phyloP scores from a whole-genome alignment of 2,329 filamentous ascomycete genomes.

The Pezicula rhizophila region DNA sequence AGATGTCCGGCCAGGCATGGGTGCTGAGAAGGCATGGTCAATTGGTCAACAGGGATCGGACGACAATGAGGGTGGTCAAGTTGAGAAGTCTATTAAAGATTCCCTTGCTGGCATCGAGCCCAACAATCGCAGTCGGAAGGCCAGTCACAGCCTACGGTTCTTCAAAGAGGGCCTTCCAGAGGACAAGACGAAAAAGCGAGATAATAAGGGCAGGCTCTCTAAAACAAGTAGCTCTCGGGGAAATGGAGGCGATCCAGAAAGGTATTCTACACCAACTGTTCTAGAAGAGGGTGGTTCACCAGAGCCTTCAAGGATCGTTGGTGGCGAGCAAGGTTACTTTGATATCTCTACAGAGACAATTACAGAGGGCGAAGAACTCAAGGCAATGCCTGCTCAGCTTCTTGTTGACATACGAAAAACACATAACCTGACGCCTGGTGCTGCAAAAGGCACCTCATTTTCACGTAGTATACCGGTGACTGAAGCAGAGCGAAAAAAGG shows the following conservation, averaged over 20 bases:
- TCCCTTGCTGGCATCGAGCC: conserved; percentile 55
- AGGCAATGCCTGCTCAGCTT: conserved; percentile 22
- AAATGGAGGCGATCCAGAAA: conserved; percentile 5
- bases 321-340: conserved; percentile 21
- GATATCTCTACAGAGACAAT: conserved; percentile 12
- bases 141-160: conserved; percentile 60
- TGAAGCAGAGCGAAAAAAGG: conserved; percentile 19
- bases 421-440: conserved; percentile 26
- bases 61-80: conserved; percentile 51
- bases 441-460: conserved; percentile 24
- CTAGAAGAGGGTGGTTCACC: not conserved
- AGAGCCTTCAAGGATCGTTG: not conserved
- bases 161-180: conserved; percentile 61
- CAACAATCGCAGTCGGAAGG: conserved; percentile 59
- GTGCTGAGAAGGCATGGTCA: conserved; percentile 56
- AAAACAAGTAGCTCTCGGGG: conserved; percentile 20
- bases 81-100: conserved; percentile 60
- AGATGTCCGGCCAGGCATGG: conserved; percentile 15
- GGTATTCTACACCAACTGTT: not conserved
- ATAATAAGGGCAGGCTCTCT: conserved; percentile 29
- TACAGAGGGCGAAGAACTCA: conserved; percentile 16
- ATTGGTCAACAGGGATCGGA: conserved; percentile 50
- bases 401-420: conserved; percentile 26
- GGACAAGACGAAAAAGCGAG: conserved; percentile 49
- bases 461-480: conserved; percentile 26